These are phyloP conservation scores for Candida dendrica DNA, from an alignment of 805 yeast genomes.

Conservation along the genomic window DNA sequence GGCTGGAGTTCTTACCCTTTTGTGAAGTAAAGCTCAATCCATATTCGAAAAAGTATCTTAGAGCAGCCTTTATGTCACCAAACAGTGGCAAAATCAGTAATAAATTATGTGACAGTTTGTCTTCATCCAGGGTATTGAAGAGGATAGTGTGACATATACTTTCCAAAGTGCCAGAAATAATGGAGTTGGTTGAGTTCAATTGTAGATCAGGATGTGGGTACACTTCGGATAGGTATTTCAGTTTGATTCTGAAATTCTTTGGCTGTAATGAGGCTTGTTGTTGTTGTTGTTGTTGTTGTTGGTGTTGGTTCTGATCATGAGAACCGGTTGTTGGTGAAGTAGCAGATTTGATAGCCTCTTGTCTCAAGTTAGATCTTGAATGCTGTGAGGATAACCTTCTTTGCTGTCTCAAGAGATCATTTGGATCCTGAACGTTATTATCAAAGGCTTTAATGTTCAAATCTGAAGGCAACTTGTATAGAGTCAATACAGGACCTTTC, in stretches of 20 bases:
- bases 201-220: slow-evolving; percentile 60
- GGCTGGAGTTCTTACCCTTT: slow-evolving; percentile 15
- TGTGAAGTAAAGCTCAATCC: slow-evolving; percentile 27
- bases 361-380: slow-evolving; percentile 12
- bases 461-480: slow-evolving; percentile 53
- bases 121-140: slow-evolving; percentile 39
- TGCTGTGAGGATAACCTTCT: slow-evolving; percentile 18
- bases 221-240: slow-evolving; percentile 31
- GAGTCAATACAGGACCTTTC: slow-evolving; percentile 55
- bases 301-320: not conserved
- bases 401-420: slow-evolving; percentile 7
- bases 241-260: slow-evolving; percentile 8
- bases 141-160: slow-evolving; percentile 70
- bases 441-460: slow-evolving; percentile 37
- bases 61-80: slow-evolving; percentile 36
- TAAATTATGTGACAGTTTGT: slow-evolving; percentile 33
- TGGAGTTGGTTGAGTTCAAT: slow-evolving; percentile 40
- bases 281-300: not conserved
- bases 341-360: slow-evolving; percentile 2
- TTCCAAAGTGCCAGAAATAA: slow-evolving; percentile 54
- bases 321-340: not conserved
- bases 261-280: not conserved
- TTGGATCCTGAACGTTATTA: not conserved
- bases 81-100: slow-evolving; percentile 48
- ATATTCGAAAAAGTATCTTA: slow-evolving; percentile 38